Conservation (phyloP, 352 stramenopile species). For the Peronospora farinosa region DNA sequence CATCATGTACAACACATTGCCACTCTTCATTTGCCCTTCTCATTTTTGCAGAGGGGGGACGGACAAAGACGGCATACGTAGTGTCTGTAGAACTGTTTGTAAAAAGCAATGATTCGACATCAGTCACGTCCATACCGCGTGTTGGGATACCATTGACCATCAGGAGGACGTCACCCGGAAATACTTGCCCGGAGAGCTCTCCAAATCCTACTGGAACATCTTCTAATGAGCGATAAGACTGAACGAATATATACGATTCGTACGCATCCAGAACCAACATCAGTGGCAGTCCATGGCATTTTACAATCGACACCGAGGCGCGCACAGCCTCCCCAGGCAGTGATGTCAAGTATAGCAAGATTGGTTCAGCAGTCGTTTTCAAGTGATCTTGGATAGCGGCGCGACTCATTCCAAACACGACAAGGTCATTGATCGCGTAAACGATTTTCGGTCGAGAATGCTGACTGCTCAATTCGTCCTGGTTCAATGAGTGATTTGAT, state of each 20-base stretch:
- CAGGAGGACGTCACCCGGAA: conserved; percentile 59
- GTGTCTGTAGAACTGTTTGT: conserved; percentile 20
- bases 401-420: conserved; percentile 42
- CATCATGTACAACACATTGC: conserved; percentile 24
- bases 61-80: conserved; percentile 37
- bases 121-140: conserved; percentile 27
- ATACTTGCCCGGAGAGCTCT: conserved; percentile 53
- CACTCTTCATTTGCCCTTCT: conserved; percentile 26
- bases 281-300: conserved; percentile 36
- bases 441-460: conserved; percentile 16
- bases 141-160: conserved; percentile 38
- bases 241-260: conserved; percentile 40
- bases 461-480: conserved; percentile 4
- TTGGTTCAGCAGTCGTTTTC: conserved; percentile 26
- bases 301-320: conserved; percentile 63
- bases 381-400: conserved; percentile 35
- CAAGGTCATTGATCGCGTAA: conserved; percentile 51
- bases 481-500: conserved; percentile 1
- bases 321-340: conserved; percentile 46
- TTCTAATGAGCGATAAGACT: conserved; percentile 31
- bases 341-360: conserved; percentile 40
- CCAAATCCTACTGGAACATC: conserved; percentile 37
- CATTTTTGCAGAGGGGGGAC: conserved; percentile 38
- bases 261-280: conserved; percentile 32
- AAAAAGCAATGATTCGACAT: conserved; percentile 35